phyloP scores from a whole-genome alignment of 2,329 filamentous ascomycete genomes.

The Trichoderma simmonsii region DNA sequence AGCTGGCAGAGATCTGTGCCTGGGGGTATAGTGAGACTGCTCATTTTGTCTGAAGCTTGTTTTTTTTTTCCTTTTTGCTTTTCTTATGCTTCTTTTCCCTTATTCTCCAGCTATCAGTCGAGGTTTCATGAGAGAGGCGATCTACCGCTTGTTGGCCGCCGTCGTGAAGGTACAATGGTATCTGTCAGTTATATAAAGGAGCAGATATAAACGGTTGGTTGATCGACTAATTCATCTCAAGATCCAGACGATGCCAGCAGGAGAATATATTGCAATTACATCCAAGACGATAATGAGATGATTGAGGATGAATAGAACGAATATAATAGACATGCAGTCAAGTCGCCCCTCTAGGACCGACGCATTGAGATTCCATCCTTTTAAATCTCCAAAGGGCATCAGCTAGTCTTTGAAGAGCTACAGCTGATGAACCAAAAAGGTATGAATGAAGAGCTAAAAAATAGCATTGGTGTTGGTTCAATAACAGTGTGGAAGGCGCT shows the following conservation, averaged over 20 bases:
- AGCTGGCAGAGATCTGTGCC: conserved; percentile 1
- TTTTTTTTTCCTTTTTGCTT: background rate
- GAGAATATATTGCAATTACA: background rate
- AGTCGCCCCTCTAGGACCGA: background rate
- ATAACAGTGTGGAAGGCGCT: background rate
- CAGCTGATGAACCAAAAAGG: background rate
- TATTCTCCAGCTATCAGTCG: background rate
- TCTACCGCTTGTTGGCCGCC: background rate
- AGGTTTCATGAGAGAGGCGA: background rate
- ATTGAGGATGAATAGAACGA: background rate
- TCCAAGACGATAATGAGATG: background rate
- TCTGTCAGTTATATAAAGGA: background rate
- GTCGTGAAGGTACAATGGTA: background rate
- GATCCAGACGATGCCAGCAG: background rate
- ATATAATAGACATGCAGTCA: background rate
- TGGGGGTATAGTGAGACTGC: background rate
- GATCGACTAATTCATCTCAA: background rate
- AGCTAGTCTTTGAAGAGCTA: background rate
- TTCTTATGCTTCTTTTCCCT: background rate
- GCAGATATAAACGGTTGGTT: background rate
- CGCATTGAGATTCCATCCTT: background rate
- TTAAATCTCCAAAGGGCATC: background rate
- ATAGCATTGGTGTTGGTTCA: background rate
- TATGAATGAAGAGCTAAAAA: background rate
- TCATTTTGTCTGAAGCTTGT: background rate